These are phyloP conservation scores for Taiozyma sp. DNA, from an alignment of 1,139 yeast genomes.

Conservation along the genomic window DNA sequence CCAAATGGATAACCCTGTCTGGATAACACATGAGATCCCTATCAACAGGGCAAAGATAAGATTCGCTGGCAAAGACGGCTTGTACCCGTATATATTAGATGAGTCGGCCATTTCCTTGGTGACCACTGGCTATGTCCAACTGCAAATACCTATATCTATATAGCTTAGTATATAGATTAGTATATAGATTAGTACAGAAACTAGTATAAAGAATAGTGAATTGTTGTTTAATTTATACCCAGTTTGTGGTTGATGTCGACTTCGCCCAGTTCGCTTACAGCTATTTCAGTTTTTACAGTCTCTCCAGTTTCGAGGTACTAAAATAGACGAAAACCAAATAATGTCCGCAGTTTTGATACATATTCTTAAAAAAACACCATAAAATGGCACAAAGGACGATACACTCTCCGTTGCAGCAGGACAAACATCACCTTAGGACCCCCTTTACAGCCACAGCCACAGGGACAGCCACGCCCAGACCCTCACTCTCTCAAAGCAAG, in stretches of 20 bases:
- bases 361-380: not conserved
- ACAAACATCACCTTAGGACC: not conserved
- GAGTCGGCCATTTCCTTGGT: no score
- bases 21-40: slow-evolving; percentile 37
- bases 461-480: not conserved
- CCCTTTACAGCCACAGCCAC: not conserved
- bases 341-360: slow-evolving; percentile 3
- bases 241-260: no score
- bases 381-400: not conserved
- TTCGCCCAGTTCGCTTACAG: no score
- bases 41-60: slow-evolving; percentile 45
- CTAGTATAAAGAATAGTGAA: no score
- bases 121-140: no score
- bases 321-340: no score
- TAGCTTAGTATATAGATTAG: no score
- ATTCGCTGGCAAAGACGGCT: slow-evolving; percentile 44
- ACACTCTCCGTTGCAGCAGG: not conserved
- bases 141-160: no score
- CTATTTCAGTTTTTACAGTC: no score
- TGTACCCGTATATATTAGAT: slow-evolving; percentile 34
- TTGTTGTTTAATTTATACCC: no score
- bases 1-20: slow-evolving; percentile 35
- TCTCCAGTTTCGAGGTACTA: no score
- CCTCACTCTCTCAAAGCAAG: not conserved
- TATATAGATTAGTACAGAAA: no score